Conservation (phyloP, 2,329 filamentous ascomycete genomes). For the Cercospora beticola region DNA sequence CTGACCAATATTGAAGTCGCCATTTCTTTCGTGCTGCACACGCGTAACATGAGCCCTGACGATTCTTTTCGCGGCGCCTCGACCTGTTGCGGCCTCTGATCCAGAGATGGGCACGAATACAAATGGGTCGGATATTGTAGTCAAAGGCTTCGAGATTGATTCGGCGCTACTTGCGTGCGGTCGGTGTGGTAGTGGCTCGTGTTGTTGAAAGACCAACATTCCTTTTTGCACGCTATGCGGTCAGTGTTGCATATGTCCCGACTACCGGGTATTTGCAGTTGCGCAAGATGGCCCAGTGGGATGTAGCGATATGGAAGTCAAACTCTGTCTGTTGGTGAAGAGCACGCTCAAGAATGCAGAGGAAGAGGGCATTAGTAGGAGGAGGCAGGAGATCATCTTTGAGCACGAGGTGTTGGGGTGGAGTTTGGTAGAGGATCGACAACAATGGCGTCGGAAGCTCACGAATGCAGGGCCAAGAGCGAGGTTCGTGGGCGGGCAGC, state of each 20-base stretch:
- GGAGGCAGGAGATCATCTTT: background rate
- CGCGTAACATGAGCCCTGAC: conserved; percentile 7
- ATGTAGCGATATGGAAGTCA: background rate
- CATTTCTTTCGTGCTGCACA: conserved; percentile 8
- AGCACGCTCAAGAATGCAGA: background rate
- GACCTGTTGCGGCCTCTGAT: background rate
- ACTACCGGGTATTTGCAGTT: background rate
- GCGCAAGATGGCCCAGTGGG: background rate
- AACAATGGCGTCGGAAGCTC: conserved; percentile 5
- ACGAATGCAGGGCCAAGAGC: background rate
- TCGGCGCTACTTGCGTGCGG: background rate
- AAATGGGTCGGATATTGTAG: conserved; percentile 1
- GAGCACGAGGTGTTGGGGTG: background rate
- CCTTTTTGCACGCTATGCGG: background rate
- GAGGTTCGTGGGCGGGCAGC: background rate
- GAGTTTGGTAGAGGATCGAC: conserved; percentile 6
- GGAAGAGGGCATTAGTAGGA: background rate
- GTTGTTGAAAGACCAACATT: conserved; percentile 2
- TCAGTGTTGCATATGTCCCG: background rate
- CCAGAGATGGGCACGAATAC: conserved; percentile 4
- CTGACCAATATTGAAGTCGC: conserved; percentile 10
- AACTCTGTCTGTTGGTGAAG: background rate
- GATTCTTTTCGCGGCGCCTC: background rate
- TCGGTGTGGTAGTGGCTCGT: background rate
- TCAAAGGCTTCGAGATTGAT: background rate